Base-by-base conservation (phyloP, 352 stramenopile species). In the Thalassiosira hispida region DNA sequence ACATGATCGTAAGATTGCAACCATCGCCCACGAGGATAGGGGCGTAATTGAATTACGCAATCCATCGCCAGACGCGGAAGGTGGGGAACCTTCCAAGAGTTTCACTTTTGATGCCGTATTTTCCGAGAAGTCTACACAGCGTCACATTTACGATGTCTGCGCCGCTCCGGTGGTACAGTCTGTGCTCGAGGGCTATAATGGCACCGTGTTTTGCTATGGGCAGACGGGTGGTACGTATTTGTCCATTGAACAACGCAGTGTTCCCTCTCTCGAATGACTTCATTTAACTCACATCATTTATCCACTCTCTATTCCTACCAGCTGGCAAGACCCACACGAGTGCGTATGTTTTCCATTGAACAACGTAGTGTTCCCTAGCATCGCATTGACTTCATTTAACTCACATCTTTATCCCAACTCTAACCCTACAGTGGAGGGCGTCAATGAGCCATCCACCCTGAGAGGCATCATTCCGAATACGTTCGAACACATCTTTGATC, bases 101-200 rank as follows among this genome's bases (percentile, higher is more conserved):
- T 99, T 99, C 86, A 97, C 96, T 38, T 98, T 99, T 47, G 97
- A 99, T 86, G 95, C 96, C 3, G 96, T 98, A 0, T 98, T 99
- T 70, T 96, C 92, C 7, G 84, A 95, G n/a, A 90, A 93, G 38
- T 97, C 95, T 29, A 95, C 94, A 27, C 97, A 99, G 85, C 88
- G 97, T 78, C 90, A 97, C 56, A 95, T 98, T 29, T 98, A 98
- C 85, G 91, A 97, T 53, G 85, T 92, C 33, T 95, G 92, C 38
- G 95, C 95, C 33, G 95, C 95, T 11, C 93, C 96, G 38, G 93
- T 98, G 53, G 94, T 98, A 29, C 93, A 98, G 71, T 96, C 93
- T 9, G 95, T 98, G 42, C 87, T 97, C 49, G 93, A 98, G 63
- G 96, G 96, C 55, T 98, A 97, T 85, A 98, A 99, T 81, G 96